Percentiles rank a stretch among this genome's conserved stretches.
Conservation (phyloP, 345 rosid genomes). For the Clausena lansium region DNA sequence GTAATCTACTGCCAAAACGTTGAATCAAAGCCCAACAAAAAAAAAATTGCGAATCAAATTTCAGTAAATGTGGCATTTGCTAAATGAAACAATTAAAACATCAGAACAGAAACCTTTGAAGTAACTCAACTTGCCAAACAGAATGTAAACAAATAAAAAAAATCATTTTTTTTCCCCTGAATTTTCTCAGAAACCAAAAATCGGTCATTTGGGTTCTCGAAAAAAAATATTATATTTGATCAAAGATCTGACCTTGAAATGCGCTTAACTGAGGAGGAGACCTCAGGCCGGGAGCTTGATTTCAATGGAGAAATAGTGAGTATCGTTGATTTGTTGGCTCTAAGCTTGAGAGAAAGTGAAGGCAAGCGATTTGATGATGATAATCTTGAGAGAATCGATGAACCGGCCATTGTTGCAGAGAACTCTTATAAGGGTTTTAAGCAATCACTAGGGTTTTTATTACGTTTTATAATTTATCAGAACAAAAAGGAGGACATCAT, state of each 20-base stretch:
- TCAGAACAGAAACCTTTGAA: not conserved
- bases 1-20: constrained; percentile 28
- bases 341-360: constrained; percentile 20
- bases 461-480: no score
- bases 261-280: constrained; percentile 26
- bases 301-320: constrained; percentile 23
- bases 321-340: constrained; percentile 14
- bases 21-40: not conserved
- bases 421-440: not conserved
- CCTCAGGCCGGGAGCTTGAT: constrained; percentile 20
- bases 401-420: constrained; percentile 15
- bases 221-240: no score
- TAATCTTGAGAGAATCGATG: constrained; percentile 25
- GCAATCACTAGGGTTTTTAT: constrained; percentile 15
- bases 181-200: not conserved
- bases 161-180: not conserved
- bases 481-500: no score
- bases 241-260: constrained; percentile 28
- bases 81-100: not conserved
- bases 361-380: constrained; percentile 26
- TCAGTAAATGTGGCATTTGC: not conserved
- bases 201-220: not conserved
- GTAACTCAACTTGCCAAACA: not conserved
- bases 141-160: not conserved
- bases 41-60: not conserved